Percentiles rank a stretch among this genome's conserved stretches.
phyloP scores from a whole-genome alignment of 768 basidiomycete species.

The Pulveroboletus sp. region DNA sequence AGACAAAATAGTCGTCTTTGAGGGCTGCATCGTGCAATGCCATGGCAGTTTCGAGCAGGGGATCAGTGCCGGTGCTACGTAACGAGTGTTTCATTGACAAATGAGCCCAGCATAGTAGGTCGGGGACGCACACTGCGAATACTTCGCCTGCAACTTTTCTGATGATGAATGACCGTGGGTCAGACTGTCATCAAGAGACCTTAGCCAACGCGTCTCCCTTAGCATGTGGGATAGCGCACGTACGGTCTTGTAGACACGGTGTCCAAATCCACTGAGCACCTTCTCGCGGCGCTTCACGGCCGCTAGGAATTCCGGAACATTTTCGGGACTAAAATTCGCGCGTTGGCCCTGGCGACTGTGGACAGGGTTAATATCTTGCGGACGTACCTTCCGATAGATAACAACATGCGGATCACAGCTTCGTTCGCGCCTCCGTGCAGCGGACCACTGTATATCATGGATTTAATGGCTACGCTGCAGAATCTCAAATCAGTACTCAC shows the following conservation, averaged over 20 bases:
- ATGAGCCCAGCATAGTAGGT: neutral
- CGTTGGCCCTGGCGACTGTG: neutral
- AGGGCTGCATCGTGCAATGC: conserved; percentile 82
- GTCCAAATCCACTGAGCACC: conserved; percentile 87
- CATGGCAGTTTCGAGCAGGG: conserved; percentile 85
- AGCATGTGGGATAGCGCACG: conserved; percentile 13
- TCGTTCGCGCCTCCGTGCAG: conserved; percentile 79
- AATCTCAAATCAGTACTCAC: conserved; percentile 40
- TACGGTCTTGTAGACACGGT: conserved; percentile 77
- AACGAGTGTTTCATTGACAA: neutral
- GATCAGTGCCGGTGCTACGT: conserved; percentile 75
- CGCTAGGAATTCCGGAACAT: conserved; percentile 81
- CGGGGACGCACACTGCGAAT: conserved; percentile 66
- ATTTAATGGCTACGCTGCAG: neutral
- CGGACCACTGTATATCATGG: conserved; percentile 20
- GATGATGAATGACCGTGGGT: conserved; percentile 88
- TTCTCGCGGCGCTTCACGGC: conserved; percentile 86
- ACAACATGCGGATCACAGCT: conserved; percentile 90
- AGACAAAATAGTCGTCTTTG: conserved; percentile 86
- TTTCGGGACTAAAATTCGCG: conserved; percentile 53
- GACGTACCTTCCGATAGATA: conserved; percentile 75
- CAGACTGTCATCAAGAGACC: conserved; percentile 48
- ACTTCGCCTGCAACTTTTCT: conserved; percentile 88
- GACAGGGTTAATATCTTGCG: neutral
- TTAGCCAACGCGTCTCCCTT: neutral